phyloP scores from a whole-genome alignment of 2,329 filamentous ascomycete genomes.

The Epichloe sp. region DNA sequence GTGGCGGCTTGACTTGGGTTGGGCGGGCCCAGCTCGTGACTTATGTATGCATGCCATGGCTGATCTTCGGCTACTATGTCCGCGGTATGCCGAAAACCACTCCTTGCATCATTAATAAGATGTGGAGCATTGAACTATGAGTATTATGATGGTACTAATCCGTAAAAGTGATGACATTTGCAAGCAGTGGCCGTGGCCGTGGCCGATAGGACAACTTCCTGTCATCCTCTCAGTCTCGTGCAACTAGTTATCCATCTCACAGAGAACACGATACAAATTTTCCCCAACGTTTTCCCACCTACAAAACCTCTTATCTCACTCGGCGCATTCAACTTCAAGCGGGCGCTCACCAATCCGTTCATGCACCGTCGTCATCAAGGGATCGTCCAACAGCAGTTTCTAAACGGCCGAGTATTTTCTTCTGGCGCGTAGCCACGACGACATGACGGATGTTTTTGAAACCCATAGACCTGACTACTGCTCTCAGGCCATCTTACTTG shows the following conservation, averaged over 20 bases:
- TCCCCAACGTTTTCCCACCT: background rate
- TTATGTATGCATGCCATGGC: background rate
- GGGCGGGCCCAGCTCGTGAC: background rate
- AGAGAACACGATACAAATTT: no score
- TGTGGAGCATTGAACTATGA: no score
- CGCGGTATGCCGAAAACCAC: no score
- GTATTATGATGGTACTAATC: no score
- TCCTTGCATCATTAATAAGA: no score
- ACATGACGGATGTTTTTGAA: constrained; percentile 91
- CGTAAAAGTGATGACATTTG: background rate
- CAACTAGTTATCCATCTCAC: no score
- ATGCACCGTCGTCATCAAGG: background rate
- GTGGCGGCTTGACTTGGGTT: background rate
- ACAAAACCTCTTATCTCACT: no score
- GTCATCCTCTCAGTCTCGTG: no score
- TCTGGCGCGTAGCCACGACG: constrained; percentile 12
- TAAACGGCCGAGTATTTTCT: background rate
- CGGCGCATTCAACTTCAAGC: background rate
- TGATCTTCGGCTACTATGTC: background rate
- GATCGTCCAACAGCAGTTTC: background rate
- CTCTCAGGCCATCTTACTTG: constrained; percentile 80
- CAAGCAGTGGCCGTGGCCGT: background rate
- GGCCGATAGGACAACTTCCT: background rate
- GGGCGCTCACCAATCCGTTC: background rate
- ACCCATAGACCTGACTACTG: constrained; percentile 89